phyloP scores from a whole-genome alignment of 169 alveolate genomes.

The Eimeria tenella region DNA sequence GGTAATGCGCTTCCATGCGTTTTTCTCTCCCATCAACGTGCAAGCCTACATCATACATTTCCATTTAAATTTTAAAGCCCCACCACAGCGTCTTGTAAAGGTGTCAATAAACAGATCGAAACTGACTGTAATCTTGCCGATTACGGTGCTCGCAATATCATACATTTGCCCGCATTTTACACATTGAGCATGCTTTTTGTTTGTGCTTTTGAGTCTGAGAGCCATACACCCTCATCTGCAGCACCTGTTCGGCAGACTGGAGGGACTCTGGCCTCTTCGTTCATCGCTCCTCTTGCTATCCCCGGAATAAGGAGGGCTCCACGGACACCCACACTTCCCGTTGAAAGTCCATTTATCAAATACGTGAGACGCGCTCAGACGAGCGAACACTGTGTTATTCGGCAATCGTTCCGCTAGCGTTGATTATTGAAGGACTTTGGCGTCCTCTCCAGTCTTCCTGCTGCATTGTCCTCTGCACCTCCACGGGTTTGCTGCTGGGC shows the following conservation, averaged over 20 bases:
- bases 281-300: conserved; percentile 49
- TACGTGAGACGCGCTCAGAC: neutral
- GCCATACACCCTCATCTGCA: neutral
- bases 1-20: too few species aligned
- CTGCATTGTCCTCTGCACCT: too few species aligned
- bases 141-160: too few species aligned
- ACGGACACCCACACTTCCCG: conserved; percentile 66
- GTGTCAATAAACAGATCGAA: neutral
- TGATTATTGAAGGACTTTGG: too few species aligned
- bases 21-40: neutral
- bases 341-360: conserved; percentile 29
- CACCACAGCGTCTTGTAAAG: neutral
- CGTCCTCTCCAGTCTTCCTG: too few species aligned
- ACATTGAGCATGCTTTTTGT: neutral
- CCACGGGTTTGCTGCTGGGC: too few species aligned
- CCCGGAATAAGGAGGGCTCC: conserved; percentile 69
- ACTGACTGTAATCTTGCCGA: neutral
- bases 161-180: neutral
- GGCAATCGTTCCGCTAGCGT: too few species aligned
- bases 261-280: conserved; percentile 44
- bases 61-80: neutral
- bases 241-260: neutral
- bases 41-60: too few species aligned
- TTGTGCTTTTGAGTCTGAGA: neutral
- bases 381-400: too few species aligned